Evolutionary conservation across 352 stramenopile species (phyloP).

Genomic region (Phytophthora foliorum): DNA sequence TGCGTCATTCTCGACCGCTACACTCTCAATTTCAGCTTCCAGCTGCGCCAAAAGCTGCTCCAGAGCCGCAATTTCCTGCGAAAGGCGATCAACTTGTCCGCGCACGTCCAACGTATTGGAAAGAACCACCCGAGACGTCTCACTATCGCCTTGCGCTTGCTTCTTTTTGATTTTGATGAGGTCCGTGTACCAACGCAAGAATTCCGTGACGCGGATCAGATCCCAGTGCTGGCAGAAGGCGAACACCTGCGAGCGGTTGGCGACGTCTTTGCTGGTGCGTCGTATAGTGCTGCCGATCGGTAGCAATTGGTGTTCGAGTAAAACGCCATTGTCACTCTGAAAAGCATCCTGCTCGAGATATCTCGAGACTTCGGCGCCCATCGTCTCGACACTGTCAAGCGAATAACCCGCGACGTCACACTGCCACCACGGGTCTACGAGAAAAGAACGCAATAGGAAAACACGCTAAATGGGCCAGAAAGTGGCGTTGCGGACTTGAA

Average conservation of each 20-base stretch:
- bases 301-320: slow-evolving; percentile 40
- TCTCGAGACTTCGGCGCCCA: slow-evolving; percentile 57
- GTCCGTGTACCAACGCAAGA: slow-evolving; percentile 71
- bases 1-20: slow-evolving; percentile 10
- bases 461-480: background rate
- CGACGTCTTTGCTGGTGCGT: slow-evolving; percentile 50
- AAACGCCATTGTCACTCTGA: slow-evolving; percentile 52
- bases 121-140: slow-evolving; percentile 17
- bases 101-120: slow-evolving; percentile 30
- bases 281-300: slow-evolving; percentile 28
- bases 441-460: slow-evolving; percentile 1
- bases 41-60: slow-evolving; percentile 54
- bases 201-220: slow-evolving; percentile 52
- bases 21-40: slow-evolving; percentile 46
- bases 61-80: slow-evolving; percentile 40
- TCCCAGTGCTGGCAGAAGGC: slow-evolving; percentile 73
- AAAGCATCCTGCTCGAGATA: slow-evolving; percentile 53
- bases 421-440: no score
- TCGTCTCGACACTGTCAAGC: slow-evolving; percentile 6
- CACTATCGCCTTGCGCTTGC: slow-evolving; percentile 3
- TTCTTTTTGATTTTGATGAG: slow-evolving; percentile 35
- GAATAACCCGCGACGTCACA: no score
- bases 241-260: slow-evolving; percentile 59
- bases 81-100: slow-evolving; percentile 46
- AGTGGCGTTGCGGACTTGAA: background rate